These are phyloP conservation scores for Guyanaporus albipodus DNA, from an alignment of 768 basidiomycete species.

Conservation along the genomic window DNA sequence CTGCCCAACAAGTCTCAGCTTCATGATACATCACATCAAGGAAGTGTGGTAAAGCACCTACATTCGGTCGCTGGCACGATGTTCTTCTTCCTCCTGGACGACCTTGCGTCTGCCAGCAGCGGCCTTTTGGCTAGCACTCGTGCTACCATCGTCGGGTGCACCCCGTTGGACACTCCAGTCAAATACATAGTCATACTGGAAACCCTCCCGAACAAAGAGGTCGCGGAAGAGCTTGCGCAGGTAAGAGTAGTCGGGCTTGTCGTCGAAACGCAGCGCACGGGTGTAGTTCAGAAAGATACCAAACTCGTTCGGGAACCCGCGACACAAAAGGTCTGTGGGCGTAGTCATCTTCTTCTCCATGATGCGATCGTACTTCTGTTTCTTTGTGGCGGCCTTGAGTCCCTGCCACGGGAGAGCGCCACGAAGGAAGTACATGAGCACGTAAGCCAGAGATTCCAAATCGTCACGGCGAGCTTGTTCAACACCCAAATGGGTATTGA, in stretches of 20 bases:
- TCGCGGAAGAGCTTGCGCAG: slow-evolving; percentile 99
- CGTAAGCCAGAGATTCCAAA: slow-evolving; percentile 96
- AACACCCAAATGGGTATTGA: slow-evolving; percentile 98
- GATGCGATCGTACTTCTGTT: slow-evolving; percentile 99
- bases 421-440: slow-evolving; percentile 99
- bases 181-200: slow-evolving; percentile 99
- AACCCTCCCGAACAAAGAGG: slow-evolving; percentile 94
- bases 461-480: slow-evolving; percentile 98
- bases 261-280: slow-evolving; percentile 97
- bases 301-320: slow-evolving; percentile 99
- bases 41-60: slow-evolving; percentile 41
- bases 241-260: slow-evolving; percentile 99
- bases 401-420: slow-evolving; percentile 99
- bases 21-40: slow-evolving; percentile 9
- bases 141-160: slow-evolving; percentile 60
- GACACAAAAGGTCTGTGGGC: slow-evolving; percentile 92
- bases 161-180: slow-evolving; percentile 93
- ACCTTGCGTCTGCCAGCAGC: slow-evolving; percentile 69
- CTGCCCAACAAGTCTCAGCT: slow-evolving; percentile 35
- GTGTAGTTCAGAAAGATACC: slow-evolving; percentile 99
- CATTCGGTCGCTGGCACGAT: slow-evolving; percentile 79
- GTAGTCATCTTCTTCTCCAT: slow-evolving; percentile 99
- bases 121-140: slow-evolving; percentile 59
- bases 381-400: slow-evolving; percentile 99
- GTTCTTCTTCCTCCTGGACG: slow-evolving; percentile 82